Evolutionary conservation across 495 filamentous ascomycete genomes (phyloP).

Genomic region (Pyronema omphalodes): DNA sequence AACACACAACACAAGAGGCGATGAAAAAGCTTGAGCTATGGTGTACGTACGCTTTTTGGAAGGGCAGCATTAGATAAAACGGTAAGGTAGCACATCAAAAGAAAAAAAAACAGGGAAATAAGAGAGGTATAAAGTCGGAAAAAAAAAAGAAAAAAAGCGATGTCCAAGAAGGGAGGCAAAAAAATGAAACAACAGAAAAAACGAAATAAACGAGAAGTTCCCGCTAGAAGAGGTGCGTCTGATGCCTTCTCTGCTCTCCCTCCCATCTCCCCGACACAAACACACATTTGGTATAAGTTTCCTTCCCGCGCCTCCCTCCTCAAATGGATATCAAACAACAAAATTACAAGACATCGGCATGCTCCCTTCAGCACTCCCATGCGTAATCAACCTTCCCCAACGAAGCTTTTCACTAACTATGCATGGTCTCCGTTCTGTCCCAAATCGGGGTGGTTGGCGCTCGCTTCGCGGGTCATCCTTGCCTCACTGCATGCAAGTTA

Average conservation of each 20-base stretch:
- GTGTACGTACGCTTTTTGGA: neutral
- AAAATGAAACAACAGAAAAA: neutral
- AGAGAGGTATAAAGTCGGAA: neutral
- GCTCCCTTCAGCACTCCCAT: neutral
- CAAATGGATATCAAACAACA: constrained; percentile 3
- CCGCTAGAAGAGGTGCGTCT: neutral
- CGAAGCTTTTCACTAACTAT: neutral
- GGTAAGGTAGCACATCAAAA: constrained; percentile 1
- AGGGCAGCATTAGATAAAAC: neutral
- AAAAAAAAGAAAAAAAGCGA: neutral
- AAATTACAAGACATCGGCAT: constrained; percentile 4
- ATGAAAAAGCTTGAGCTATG: neutral
- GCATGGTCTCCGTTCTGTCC: constrained; percentile 3
- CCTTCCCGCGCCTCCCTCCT: neutral
- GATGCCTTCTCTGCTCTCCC: neutral
- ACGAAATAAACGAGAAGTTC: neutral
- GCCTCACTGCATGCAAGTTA: constrained; percentile 32
- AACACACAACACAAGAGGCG: too few relatives aligned
- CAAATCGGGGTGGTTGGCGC: neutral
- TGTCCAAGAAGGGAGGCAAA: neutral
- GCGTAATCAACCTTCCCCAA: neutral
- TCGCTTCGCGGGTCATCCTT: constrained; percentile 47
- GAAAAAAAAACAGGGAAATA: constrained; percentile 1
- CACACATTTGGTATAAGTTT: neutral
- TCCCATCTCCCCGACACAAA: constrained; percentile 1